Conservation (phyloP, 768 basidiomycete genomes). For the Steccherinum ochraceum region DNA sequence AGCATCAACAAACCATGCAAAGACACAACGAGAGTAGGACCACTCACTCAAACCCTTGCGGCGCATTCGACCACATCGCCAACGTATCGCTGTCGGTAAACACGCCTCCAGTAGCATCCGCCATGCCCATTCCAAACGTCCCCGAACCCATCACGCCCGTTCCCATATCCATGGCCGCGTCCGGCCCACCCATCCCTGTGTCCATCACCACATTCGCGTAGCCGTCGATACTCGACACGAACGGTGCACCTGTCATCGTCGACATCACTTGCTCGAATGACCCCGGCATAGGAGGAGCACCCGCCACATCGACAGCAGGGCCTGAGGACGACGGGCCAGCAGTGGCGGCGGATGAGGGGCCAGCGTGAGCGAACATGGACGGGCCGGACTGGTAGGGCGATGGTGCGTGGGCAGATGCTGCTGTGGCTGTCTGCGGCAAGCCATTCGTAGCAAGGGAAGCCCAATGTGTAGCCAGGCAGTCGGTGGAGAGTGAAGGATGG, state of each 20-base stretch:
- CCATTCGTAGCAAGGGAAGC: not conserved
- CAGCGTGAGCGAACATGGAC: not conserved
- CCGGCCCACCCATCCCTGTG: not conserved
- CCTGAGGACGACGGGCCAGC: not conserved
- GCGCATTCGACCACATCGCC: conserved; percentile 58
- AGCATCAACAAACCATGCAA: conserved; percentile 2
- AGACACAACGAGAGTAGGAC: not conserved
- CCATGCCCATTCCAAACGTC: conserved; percentile 15
- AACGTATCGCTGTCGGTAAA: conserved; percentile 36
- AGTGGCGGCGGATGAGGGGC: not conserved
- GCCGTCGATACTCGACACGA: not conserved
- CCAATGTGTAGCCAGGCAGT: not conserved
- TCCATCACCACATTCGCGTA: not conserved
- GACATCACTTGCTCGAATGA: not conserved
- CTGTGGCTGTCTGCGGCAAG: not conserved
- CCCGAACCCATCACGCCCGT: not conserved
- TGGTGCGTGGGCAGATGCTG: not conserved
- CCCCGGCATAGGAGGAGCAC: not conserved
- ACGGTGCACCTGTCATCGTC: not conserved
- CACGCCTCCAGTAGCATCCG: conserved; percentile 6
- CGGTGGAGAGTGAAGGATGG: conserved; percentile 18
- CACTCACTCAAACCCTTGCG: conserved; percentile 54
- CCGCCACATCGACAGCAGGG: not conserved
- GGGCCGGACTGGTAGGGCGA: not conserved
- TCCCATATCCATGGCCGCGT: conserved; percentile 1